Conservation (phyloP, 1,284 basidiomycete genomes). For the Pseudozyma flocculosa region DNA sequence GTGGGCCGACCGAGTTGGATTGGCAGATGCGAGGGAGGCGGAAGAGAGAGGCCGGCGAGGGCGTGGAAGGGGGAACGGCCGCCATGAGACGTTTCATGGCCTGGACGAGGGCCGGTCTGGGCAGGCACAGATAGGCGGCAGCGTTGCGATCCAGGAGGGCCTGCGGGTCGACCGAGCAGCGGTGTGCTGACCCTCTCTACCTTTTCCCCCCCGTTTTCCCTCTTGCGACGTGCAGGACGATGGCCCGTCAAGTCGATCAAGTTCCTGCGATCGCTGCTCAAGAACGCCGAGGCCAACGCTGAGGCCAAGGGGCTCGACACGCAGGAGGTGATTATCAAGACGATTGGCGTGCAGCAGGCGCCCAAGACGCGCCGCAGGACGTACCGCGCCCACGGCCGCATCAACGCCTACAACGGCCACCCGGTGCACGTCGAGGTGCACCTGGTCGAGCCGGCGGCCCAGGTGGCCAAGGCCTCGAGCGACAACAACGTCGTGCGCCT, state of each 20-base stretch:
- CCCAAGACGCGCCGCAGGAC: conserved; percentile 99
- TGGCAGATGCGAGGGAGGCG: no score
- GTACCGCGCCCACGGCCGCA: conserved; percentile 96
- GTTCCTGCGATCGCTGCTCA: conserved; percentile 90
- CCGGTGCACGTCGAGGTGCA: conserved; percentile 85
- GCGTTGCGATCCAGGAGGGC: no score
- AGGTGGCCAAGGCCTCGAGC: conserved; percentile 54
- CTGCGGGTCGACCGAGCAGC: no score
- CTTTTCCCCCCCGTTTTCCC: not conserved
- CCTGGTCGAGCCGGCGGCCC: conserved; percentile 48
- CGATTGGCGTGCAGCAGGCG: conserved; percentile 97
- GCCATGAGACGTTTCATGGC: no score
- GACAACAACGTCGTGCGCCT: conserved; percentile 35
- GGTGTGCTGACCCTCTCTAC: not conserved
- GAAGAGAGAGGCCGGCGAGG: no score
- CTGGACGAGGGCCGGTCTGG: no score
- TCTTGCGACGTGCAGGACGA: conserved; percentile 66
- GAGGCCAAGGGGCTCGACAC: conserved; percentile 94
- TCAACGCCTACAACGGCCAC: conserved; percentile 70
- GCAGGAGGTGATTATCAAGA: conserved; percentile 91
- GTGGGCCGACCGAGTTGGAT: no score
- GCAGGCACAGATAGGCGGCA: no score
- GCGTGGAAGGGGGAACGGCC: no score
- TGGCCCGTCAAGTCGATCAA: conserved; percentile 99
- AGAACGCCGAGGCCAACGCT: conserved; percentile 99